These are phyloP conservation scores for Fusarium graminum DNA, from an alignment of 2,329 filamentous ascomycete species.

Conservation along the genomic window DNA sequence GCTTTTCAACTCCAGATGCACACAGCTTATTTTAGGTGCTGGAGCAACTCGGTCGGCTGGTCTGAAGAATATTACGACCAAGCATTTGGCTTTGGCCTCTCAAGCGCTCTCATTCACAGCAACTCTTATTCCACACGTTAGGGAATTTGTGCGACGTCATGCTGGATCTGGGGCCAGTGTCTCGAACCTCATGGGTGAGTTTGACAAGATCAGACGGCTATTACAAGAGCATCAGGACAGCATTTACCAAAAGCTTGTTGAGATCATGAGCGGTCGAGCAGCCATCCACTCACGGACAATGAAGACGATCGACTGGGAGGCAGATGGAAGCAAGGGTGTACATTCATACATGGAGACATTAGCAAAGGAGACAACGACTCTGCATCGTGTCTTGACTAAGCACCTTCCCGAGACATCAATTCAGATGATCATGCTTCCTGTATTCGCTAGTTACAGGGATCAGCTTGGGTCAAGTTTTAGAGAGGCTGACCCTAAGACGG, in stretches of 20 bases:
- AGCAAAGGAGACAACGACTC: conserved; percentile 84
- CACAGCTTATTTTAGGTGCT: conserved; percentile 95
- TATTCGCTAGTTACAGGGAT: conserved; percentile 84
- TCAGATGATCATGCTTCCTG: conserved; percentile 85
- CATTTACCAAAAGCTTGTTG: conserved; percentile 92
- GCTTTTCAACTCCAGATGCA: conserved; percentile 94
- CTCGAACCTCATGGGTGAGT: conserved; percentile 79
- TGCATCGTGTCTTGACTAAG: conserved; percentile 86
- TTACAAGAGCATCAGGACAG: conserved; percentile 91
- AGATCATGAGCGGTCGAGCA: conserved; percentile 88
- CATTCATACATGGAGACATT: conserved; percentile 88
- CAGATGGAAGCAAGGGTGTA: conserved; percentile 56
- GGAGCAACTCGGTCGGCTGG: conserved; percentile 91
- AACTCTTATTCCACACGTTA: conserved; percentile 86
- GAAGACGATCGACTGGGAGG: conserved; percentile 81
- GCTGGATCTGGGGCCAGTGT: conserved; percentile 65
- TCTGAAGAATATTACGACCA: conserved; percentile 95
- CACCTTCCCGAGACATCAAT: conserved; percentile 83
- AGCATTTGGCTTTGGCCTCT: conserved; percentile 91
- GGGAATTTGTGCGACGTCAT: conserved; percentile 90
- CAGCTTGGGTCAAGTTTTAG: conserved; percentile 80
- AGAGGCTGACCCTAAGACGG: conserved; percentile 73
- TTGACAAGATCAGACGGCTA: conserved; percentile 86
- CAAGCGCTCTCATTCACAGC: conserved; percentile 91
- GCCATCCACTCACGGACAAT: conserved; percentile 80